Evolutionary conservation across 1,284 basidiomycete genomes (phyloP).

Genomic region (Melampsora larici-populina): DNA sequence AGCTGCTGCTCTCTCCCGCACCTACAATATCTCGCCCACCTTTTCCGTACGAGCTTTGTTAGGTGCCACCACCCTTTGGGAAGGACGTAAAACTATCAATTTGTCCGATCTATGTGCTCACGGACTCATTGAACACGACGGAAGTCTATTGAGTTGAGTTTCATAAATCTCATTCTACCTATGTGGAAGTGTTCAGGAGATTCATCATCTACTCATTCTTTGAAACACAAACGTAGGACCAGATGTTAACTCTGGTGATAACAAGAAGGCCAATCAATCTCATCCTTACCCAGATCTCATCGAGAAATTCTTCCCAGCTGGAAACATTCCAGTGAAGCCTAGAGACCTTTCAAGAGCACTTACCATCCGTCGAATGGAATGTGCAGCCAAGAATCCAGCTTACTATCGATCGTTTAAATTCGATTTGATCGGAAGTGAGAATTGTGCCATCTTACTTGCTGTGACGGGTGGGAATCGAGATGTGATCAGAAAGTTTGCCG

Average conservation of each 20-base stretch:
- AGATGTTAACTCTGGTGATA: background rate
- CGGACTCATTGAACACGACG: slow-evolving; percentile 36
- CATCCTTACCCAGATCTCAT: slow-evolving; percentile 21
- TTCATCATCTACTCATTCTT: background rate
- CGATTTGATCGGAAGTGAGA: slow-evolving; percentile 27
- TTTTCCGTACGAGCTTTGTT: slow-evolving; percentile 44
- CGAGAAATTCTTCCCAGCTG: slow-evolving; percentile 21
- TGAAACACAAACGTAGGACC: slow-evolving; percentile 1
- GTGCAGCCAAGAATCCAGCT: background rate
- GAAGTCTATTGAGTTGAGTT: slow-evolving; percentile 26
- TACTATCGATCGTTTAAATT: slow-evolving; percentile 17
- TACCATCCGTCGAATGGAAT: slow-evolving; percentile 8
- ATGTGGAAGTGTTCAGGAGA: background rate
- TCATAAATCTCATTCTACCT: background rate
- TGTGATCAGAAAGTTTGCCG: slow-evolving; percentile 8
- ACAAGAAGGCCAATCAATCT: slow-evolving; percentile 4
- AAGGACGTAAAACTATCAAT: slow-evolving; percentile 16
- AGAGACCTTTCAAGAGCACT: slow-evolving; percentile 4
- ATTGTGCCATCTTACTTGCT: slow-evolving; percentile 24
- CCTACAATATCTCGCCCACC: slow-evolving; percentile 46
- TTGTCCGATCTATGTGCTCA: slow-evolving; percentile 15
- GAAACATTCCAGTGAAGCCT: background rate
- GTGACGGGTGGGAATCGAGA: background rate
- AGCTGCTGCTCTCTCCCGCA: slow-evolving; percentile 14
- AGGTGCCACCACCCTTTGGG: slow-evolving; percentile 43